These are phyloP conservation scores for Amanita thiersii DNA, from an alignment of 768 basidiomycete genomes.

Conservation along the genomic window DNA sequence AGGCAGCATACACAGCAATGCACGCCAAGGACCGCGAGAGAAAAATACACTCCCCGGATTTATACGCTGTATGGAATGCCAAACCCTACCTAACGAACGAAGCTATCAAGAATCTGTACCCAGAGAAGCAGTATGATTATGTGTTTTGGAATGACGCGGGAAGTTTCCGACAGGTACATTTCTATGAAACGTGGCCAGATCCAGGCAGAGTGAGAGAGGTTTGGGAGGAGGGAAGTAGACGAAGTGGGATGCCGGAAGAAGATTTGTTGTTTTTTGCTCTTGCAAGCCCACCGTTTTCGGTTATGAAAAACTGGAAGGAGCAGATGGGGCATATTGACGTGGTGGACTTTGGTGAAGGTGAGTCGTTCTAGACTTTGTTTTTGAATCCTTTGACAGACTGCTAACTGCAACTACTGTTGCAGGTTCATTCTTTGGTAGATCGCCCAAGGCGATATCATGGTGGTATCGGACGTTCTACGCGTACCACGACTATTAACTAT, in stretches of 20 bases:
- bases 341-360: slow-evolving; percentile 47
- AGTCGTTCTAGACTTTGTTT: slow-evolving; percentile 6
- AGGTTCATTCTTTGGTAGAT: slow-evolving; percentile 57
- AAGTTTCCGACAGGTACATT: slow-evolving; percentile 37
- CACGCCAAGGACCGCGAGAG: slow-evolving; percentile 37
- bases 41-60: slow-evolving; percentile 31
- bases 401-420: not conserved
- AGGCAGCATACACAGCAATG: slow-evolving; percentile 30
- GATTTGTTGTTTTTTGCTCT: slow-evolving; percentile 45
- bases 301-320: slow-evolving; percentile 30
- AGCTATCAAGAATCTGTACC: slow-evolving; percentile 21
- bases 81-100: slow-evolving; percentile 44
- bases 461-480: slow-evolving; percentile 37
- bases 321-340: slow-evolving; percentile 41
- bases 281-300: slow-evolving; percentile 22
- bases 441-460: slow-evolving; percentile 35
- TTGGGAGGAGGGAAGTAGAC: slow-evolving; percentile 25
- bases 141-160: slow-evolving; percentile 55
- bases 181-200: slow-evolving; percentile 42
- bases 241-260: slow-evolving; percentile 23
- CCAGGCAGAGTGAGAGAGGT: slow-evolving; percentile 27
- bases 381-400: not conserved
- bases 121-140: slow-evolving; percentile 35
- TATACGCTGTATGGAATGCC: slow-evolving; percentile 49
- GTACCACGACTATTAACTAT: slow-evolving; percentile 44